Percentiles rank a stretch among this genome's conserved stretches.
Evolutionary conservation across 116 monocot species (phyloP).

Genomic region (Cymodocea nodosa): DNA sequence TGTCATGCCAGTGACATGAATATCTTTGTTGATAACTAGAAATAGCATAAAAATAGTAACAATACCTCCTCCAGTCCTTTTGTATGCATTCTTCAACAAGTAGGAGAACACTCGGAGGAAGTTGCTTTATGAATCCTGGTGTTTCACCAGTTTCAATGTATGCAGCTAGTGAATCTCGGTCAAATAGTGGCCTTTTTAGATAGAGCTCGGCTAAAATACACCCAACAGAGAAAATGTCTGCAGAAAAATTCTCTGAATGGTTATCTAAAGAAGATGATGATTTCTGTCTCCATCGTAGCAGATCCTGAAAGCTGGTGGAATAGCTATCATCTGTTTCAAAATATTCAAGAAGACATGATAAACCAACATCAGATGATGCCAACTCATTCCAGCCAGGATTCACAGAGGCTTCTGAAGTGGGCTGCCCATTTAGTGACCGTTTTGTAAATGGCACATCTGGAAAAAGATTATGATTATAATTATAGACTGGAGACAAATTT

Average conservation of each 20-base stretch:
- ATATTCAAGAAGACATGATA: conserved; percentile 47
- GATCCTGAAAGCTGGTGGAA: conserved; percentile 44
- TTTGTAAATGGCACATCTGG: conserved; percentile 7
- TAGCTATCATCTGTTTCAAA: conserved; percentile 54
- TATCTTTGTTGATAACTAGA: not conserved
- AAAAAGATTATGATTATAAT: conserved; percentile 14
- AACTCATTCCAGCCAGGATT: not conserved
- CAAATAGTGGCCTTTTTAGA: conserved; percentile 77
- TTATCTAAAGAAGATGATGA: conserved; percentile 25
- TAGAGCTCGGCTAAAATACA: conserved; percentile 85
- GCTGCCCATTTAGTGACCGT: not conserved
- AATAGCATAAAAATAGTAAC: not conserved
- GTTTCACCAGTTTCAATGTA: conserved; percentile 49
- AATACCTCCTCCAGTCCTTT: conserved; percentile 82
- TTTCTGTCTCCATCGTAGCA: conserved; percentile 53
- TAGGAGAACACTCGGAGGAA: conserved; percentile 69
- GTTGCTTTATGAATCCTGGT: conserved; percentile 43
- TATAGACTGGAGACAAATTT: conserved; percentile 52
- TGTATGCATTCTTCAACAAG: conserved; percentile 73
- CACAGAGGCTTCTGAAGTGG: conserved; percentile 6
- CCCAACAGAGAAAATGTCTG: conserved; percentile 79
- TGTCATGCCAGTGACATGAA: too few relatives aligned
- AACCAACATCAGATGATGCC: conserved; percentile 23
- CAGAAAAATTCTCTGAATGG: conserved; percentile 38
- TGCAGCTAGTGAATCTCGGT: conserved; percentile 50